These are phyloP conservation scores for Cymbopogon flexuosus DNA, from an alignment of 202 grass and related monocot genomes.

Conservation along the genomic window DNA sequence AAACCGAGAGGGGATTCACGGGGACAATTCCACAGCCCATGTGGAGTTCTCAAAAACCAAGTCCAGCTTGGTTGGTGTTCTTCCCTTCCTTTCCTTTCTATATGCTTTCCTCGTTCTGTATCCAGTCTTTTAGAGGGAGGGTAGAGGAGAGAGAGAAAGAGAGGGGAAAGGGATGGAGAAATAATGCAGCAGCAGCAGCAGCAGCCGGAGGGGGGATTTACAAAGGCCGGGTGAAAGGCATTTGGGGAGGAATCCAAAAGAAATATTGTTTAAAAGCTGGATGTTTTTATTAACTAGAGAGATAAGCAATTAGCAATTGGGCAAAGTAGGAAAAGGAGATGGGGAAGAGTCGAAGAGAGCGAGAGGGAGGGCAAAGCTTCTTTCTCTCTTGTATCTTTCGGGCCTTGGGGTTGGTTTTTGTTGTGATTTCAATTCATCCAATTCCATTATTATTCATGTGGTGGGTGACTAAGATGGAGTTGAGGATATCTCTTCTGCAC, in stretches of 20 bases:
- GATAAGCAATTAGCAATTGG: conserved; percentile 44
- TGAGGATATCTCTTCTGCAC: conserved; percentile 9
- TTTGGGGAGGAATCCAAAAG: conserved; percentile 50
- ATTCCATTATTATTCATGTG: conserved; percentile 29
- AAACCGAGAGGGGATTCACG: conserved; percentile 42
- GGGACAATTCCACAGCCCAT: conserved; percentile 42
- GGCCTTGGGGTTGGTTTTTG: conserved; percentile 13
- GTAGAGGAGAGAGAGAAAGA: conserved; percentile 26
- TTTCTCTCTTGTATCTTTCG: conserved; percentile 42
- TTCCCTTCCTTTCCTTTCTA: conserved; percentile 43
- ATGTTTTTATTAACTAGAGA: conserved; percentile 47
- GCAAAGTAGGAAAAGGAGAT: conserved; percentile 48
- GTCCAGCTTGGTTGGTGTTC: conserved; percentile 54
- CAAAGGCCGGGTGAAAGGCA: conserved; percentile 46
- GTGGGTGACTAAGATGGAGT: conserved; percentile 24
- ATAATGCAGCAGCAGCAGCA: conserved; percentile 36
- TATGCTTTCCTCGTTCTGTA: conserved; percentile 49
- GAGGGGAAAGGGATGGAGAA: conserved; percentile 54
- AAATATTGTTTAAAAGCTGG: conserved; percentile 43
- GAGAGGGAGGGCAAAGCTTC: conserved; percentile 32
- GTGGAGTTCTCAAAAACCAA: conserved; percentile 36
- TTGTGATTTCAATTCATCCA: conserved; percentile 7
- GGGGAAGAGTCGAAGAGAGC: conserved; percentile 33
- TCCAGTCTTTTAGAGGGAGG: conserved; percentile 46
- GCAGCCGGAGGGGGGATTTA: conserved; percentile 29